Evolutionary conservation across 805 yeast genomes (phyloP), one percentile per base, ranked within the genome.

Genomic region (Lachancea thermotolerans): DNA sequence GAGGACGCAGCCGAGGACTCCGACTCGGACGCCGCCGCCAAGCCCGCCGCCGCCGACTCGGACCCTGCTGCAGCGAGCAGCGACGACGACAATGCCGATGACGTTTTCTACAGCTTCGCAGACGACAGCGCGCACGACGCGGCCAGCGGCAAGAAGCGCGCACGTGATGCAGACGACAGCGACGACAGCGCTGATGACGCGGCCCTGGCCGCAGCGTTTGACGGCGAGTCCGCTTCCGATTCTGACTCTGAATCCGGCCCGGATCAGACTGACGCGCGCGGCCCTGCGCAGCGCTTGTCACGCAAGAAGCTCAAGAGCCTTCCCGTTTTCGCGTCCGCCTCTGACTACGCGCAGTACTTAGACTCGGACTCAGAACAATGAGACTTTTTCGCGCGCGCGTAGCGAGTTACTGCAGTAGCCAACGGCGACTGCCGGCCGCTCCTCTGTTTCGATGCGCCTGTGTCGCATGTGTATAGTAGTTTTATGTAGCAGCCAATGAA

Each of bases 251-350:
- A 45, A 7, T 48, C 37, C 33, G 48, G 45, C 18, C 48, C 45
- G 27, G 52, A 59, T 57, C 25, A 21, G 25, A 21, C 25, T 21
- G 25, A 21, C 6, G 25, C 25, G 25, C 25, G 25, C 25, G 25
- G 25, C 25, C 25, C 25, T 7, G 25, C 25, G 25, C 6, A 21
- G 25, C 25, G 48, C 41, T 57, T 44, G 36, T 57, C 42, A 39
- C 57, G 45, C 16, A 52, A 40, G 47, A 53, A 39, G 51, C 52
- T 36, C 42, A 79, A 76, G 70, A 78, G 72, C 59, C 69, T 90
- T 49, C 97, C 97, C 17, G 72, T 80, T 16, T 90, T 88, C 69
- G 97, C 96, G 1, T 81, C 89, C 38, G 95, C 81, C 9, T 96
- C 85, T 35, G 95, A 85, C 49, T 89, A 88, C 60, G 82, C 91